A percentile compares a stretch with the other conserved stretches of the same genome.
phyloP scores from a whole-genome alignment of 192 early-diverging fungal genomes.

The Pilobolus umbonatus region DNA sequence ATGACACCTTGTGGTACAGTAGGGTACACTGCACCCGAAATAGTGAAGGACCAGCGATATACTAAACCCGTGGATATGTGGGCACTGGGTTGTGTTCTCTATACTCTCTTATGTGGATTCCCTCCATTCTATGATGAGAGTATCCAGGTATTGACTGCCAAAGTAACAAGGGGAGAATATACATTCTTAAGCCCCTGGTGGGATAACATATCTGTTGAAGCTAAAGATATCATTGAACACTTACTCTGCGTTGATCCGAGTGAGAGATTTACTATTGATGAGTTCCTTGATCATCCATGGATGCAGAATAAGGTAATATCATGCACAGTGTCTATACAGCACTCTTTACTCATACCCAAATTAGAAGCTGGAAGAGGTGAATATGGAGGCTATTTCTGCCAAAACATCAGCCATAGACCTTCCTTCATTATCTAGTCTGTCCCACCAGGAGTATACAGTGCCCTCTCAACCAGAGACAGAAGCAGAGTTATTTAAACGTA shows the following conservation, averaged over 20 bases:
- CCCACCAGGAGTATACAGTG: not conserved
- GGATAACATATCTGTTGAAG: slow-evolving; percentile 73
- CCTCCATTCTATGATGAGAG: slow-evolving; percentile 83
- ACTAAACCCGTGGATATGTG: slow-evolving; percentile 83
- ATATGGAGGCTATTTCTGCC: not conserved
- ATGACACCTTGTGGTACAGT: slow-evolving; percentile 91
- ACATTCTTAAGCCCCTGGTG: slow-evolving; percentile 89
- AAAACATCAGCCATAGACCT: not conserved
- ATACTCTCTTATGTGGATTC: slow-evolving; percentile 76
- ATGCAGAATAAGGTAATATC: slow-evolving; percentile 27
- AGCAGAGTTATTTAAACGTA: slow-evolving; percentile 9
- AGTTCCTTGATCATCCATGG: slow-evolving; percentile 83
- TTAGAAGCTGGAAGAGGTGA: not conserved
- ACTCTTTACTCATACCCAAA: not conserved
- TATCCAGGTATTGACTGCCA: slow-evolving; percentile 71
- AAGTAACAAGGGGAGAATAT: slow-evolving; percentile 82
- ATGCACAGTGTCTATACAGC: not conserved
- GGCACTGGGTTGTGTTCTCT: slow-evolving; percentile 83
- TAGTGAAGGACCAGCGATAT: slow-evolving; percentile 78
- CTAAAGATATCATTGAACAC: slow-evolving; percentile 69
- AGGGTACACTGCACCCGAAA: slow-evolving; percentile 93
- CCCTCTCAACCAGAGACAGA: slow-evolving; percentile 4
- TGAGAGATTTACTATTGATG: slow-evolving; percentile 70
- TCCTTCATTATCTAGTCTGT: not conserved
- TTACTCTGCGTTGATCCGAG: slow-evolving; percentile 66